Evolutionary conservation across 352 stramenopile genomes (phyloP).

Genomic region (Albugo laibachii): DNA sequence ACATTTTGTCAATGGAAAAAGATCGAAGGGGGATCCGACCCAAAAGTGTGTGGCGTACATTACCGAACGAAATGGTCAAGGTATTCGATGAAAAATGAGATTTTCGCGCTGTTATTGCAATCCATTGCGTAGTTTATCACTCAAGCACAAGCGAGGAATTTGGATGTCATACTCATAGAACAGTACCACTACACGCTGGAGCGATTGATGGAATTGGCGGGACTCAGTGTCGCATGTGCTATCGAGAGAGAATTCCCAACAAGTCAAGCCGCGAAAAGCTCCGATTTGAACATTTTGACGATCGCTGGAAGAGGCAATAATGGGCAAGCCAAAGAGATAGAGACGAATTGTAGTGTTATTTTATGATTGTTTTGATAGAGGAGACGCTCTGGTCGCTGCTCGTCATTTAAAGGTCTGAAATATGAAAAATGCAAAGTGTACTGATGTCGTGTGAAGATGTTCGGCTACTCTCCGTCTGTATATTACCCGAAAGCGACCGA

Average conservation of each 20-base stretch:
- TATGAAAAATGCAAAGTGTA: background rate
- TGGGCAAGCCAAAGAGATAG: conserved; percentile 29
- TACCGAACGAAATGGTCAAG: conserved; percentile 3
- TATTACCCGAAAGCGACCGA: conserved; percentile 87
- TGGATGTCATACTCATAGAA: conserved; percentile 86
- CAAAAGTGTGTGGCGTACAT: no score
- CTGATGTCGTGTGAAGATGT: conserved; percentile 43
- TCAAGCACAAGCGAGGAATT: conserved; percentile 43
- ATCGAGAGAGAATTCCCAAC: conserved; percentile 52
- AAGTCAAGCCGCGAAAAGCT: background rate
- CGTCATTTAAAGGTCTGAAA: conserved; percentile 82
- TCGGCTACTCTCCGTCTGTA: conserved; percentile 87
- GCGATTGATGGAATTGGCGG: conserved; percentile 98
- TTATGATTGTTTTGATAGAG: conserved; percentile 14
- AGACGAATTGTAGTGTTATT: background rate
- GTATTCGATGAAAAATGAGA: background rate
- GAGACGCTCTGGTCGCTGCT: conserved; percentile 95
- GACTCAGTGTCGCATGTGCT: conserved; percentile 85
- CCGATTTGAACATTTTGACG: conserved; percentile 64
- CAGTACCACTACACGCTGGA: conserved; percentile 84
- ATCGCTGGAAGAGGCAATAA: conserved; percentile 97
- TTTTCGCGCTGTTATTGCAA: background rate
- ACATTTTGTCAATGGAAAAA: conserved; percentile 71
- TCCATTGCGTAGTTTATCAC: conserved; percentile 25
- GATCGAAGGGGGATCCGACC: conserved; percentile 2